A percentile compares a stretch with the other conserved stretches of the same genome.
Evolutionary conservation across 75 land plant species (phyloP).

Genomic region (Cupressus sempervirens): DNA sequence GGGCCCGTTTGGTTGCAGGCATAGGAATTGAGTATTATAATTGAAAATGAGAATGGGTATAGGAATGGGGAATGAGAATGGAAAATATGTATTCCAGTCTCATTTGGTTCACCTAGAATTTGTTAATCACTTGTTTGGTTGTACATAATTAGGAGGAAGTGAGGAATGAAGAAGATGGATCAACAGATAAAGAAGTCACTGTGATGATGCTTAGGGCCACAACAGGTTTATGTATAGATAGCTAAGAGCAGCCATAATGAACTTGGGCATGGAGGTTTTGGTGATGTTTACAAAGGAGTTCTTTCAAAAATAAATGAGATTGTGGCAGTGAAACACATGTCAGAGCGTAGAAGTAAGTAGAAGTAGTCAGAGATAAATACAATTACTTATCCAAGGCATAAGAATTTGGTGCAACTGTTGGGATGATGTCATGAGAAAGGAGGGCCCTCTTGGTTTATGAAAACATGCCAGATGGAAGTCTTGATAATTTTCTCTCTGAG

Average conservation of each 20-base stretch:
- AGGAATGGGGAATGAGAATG: too few relatives aligned
- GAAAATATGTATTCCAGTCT: too few relatives aligned
- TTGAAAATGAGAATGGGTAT: too few relatives aligned
- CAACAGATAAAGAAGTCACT: neutral
- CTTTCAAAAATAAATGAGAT: slow-evolving; percentile 9
- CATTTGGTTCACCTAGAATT: too few relatives aligned
- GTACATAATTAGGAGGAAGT: neutral
- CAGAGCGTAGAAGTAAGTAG: slow-evolving; percentile 20
- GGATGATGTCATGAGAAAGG: slow-evolving; percentile 42
- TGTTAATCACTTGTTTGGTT: too few relatives aligned
- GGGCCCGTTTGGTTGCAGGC: too few relatives aligned
- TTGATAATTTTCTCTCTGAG: slow-evolving; percentile 19
- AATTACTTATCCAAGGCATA: slow-evolving; percentile 32
- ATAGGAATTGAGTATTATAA: too few relatives aligned
- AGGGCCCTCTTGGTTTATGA: slow-evolving; percentile 40
- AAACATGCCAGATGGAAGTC: slow-evolving; percentile 35
- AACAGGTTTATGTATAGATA: slow-evolving; percentile 19
- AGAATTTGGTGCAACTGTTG: slow-evolving; percentile 32
- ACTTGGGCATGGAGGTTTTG: slow-evolving; percentile 46
- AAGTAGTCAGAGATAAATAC: slow-evolving; percentile 25
- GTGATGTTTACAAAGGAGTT: slow-evolving; percentile 28
- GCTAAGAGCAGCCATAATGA: slow-evolving; percentile 27
- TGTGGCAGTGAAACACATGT: slow-evolving; percentile 40
- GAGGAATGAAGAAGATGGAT: neutral
- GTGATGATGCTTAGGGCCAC: neutral